These are phyloP conservation scores for Ambrosia artemisiifolia DNA, from an alignment of 129 eudicot genomes.

Conservation along the genomic window DNA sequence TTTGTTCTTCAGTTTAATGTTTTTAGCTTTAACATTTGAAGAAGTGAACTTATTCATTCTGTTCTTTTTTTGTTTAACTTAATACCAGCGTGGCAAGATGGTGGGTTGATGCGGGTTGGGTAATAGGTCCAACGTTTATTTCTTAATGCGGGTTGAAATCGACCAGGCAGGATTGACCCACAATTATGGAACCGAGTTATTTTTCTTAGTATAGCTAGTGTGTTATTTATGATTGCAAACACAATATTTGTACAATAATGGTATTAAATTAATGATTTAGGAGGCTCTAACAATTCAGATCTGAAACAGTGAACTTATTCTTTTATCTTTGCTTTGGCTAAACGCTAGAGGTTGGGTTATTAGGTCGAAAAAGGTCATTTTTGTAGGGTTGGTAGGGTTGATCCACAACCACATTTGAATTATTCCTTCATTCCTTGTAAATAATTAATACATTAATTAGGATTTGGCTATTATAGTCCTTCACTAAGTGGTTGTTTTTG, in stretches of 20 bases:
- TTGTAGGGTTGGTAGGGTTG: not conserved
- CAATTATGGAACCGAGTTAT: not conserved
- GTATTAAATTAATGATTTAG: not conserved
- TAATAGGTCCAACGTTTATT: not conserved
- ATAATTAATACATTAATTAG: not conserved
- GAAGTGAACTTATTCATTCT: not conserved
- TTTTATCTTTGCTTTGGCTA: not conserved
- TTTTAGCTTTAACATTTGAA: not conserved
- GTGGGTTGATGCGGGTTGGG: not conserved
- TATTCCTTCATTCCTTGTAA: not conserved
- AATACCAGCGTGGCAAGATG: not conserved
- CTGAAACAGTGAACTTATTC: not conserved
- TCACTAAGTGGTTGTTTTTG: slow-evolving; percentile 3
- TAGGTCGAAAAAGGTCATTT: not conserved
- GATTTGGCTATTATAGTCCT: not conserved
- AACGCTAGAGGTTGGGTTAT: not conserved
- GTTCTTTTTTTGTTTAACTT: not conserved
- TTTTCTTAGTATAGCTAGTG: not conserved
- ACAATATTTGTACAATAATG: not conserved
- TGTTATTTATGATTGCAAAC: not conserved
- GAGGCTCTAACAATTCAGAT: not conserved
- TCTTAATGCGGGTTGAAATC: not conserved
- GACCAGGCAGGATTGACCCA: not conserved
- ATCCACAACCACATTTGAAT: not conserved
- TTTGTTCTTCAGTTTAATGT: slow-evolving; percentile 30